Evolutionary conservation across 129 eudicot genomes (phyloP).

Genomic region (Escallonia herrerae): DNA sequence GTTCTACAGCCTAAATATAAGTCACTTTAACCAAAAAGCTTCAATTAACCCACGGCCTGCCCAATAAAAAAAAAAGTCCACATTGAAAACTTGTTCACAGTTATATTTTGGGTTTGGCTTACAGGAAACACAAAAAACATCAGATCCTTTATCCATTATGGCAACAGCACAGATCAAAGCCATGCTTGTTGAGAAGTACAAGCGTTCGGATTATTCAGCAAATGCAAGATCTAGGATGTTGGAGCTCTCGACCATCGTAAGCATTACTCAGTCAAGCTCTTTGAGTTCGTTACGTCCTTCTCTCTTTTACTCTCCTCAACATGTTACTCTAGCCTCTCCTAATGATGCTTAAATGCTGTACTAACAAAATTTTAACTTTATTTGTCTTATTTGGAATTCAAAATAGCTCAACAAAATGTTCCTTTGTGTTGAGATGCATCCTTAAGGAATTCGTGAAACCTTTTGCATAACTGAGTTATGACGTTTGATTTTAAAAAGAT

Average conservation of each 20-base stretch:
- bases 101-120: background rate
- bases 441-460: no score
- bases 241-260: conserved; percentile 42
- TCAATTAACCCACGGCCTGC: no score
- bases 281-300: background rate
- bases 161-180: conserved; percentile 62
- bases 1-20: no score
- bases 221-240: conserved; percentile 33
- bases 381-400: no score
- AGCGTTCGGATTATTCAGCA: conserved; percentile 35
- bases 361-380: background rate
- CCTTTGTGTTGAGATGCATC: no score
- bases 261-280: conserved; percentile 12
- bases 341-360: background rate
- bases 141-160: conserved; percentile 50
- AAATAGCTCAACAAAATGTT: no score
- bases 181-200: no score
- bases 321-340: background rate
- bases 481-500: no score
- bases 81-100: background rate
- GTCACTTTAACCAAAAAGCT: no score
- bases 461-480: no score
- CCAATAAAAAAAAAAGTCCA: no score
- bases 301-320: background rate
- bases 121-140: conserved; percentile 47